Evolutionary conservation across 2,329 filamentous ascomycete genomes (phyloP), one percentile per base, ranked within the genome.

Genomic region (Monosporascus sp.): DNA sequence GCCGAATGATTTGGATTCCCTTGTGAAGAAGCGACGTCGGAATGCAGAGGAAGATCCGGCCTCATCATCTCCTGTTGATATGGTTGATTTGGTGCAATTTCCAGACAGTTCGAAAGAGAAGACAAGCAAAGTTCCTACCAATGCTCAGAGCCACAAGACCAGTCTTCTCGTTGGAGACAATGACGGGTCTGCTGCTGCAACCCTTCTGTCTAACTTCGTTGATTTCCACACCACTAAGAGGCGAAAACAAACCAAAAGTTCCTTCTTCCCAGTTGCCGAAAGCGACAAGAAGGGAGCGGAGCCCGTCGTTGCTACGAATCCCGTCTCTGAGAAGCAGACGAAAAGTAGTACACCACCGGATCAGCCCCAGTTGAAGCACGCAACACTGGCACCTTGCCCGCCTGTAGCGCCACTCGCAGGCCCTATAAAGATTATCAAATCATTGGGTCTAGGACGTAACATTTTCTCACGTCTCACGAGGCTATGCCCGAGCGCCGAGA

Each of bases 381-480:
- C 17, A 25, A 25, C 45, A 15, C 45, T 22, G 7, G 55, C 60
- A 38, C 60, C 60, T 8, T 62, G 51, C 49, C 64, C 66, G 18
- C n/a, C 14, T 41, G 22, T 62, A 5, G 36, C 25, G 7, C 31
- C 49, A 15, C 43, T 52, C 15, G 24, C 37, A 9, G 7, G 38
- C 3, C 54, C 52, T 22, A 58, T 55, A n/a, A 67, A 62, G 39
- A 55, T 84, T 57, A 74, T 88, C 7, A 70, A 84, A 18, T 82
- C 85, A 0, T 67, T 79, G 1, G 69, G 66, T 11, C 62, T 79
- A 38, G 72, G 76, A 17, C 77, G 79, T 36, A 48, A 55, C 0
- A 61, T 88, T 2, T 62, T 83, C 14, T 76, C 72, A n/a, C 61
- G 68, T 1, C 68, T 89, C 1, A 74, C 81, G 54, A 65, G 69